phyloP scores from a whole-genome alignment of 257 asterid species.

The Lavandula angustifolia region DNA sequence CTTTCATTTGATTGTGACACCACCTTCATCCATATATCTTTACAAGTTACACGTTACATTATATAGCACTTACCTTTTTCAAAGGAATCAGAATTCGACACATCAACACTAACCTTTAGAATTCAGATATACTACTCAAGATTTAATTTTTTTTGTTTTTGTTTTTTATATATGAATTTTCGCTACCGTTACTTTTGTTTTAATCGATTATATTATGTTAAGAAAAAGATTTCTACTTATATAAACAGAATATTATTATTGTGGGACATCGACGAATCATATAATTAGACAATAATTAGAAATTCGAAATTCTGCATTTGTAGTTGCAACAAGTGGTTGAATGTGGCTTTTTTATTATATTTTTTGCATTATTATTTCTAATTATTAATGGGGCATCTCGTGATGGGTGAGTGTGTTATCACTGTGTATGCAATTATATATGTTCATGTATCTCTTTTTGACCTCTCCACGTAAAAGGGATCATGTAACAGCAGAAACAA shows the following conservation, averaged over 20 bases:
- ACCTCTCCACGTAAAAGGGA: constrained; percentile 17
- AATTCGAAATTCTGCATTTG: constrained; percentile 34
- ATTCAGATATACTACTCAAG: constrained; percentile 22
- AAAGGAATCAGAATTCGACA: constrained; percentile 47
- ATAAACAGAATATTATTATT: constrained; percentile 1
- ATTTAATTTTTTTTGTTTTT: no score
- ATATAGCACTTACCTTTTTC: constrained; percentile 43
- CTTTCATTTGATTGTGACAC: constrained; percentile 41
- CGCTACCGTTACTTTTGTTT: neutral
- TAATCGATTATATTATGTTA: neutral
- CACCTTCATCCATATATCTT: constrained; percentile 33
- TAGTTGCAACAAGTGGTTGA: constrained; percentile 33
- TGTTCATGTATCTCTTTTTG: constrained; percentile 25
- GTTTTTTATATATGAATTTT: neutral
- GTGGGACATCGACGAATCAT: neutral
- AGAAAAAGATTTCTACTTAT: neutral
- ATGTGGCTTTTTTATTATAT: neutral
- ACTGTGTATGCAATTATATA: constrained; percentile 27
- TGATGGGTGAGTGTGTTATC: constrained; percentile 25
- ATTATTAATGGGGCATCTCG: constrained; percentile 37
- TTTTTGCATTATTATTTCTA: constrained; percentile 26
- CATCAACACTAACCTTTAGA: constrained; percentile 39
- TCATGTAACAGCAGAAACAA: neutral
- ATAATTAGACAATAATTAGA: no score
- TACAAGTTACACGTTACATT: constrained; percentile 39